These are phyloP conservation scores for Colletotrichum caudatum DNA, from an alignment of 2,329 filamentous ascomycete genomes.

Conservation along the genomic window DNA sequence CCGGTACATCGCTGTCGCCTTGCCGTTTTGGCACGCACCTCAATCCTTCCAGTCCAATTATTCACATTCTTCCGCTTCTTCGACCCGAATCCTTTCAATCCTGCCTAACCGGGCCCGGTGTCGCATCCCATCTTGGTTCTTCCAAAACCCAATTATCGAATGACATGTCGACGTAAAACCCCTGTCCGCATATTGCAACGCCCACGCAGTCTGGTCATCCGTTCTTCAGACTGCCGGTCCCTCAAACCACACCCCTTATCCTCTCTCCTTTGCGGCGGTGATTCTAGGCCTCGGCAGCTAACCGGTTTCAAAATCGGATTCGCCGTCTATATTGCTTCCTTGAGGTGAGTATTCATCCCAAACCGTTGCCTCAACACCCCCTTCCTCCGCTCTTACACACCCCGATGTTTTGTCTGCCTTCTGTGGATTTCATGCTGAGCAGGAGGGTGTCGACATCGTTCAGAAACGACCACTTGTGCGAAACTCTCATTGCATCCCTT, in stretches of 20 bases:
- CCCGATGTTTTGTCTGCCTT: slow-evolving; percentile 13
- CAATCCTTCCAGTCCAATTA: neutral
- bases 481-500: slow-evolving; percentile 21
- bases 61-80: neutral
- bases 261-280: slow-evolving; percentile 20
- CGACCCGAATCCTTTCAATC: neutral
- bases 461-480: slow-evolving; percentile 26
- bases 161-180: slow-evolving; percentile 31
- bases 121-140: slow-evolving; percentile 30
- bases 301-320: slow-evolving; percentile 29
- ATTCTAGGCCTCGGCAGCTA: slow-evolving; percentile 35
- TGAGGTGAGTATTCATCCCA: slow-evolving; percentile 35
- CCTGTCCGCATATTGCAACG: slow-evolving; percentile 25
- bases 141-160: slow-evolving; percentile 24
- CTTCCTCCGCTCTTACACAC: slow-evolving; percentile 24
- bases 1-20: slow-evolving; percentile 7
- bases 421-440: slow-evolving; percentile 27
- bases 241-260: neutral
- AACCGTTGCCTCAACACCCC: slow-evolving; percentile 31
- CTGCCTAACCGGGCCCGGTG: neutral
- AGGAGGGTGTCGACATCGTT: neutral
- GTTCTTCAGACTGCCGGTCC: slow-evolving; percentile 23
- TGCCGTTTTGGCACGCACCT: slow-evolving; percentile 5
- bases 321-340: slow-evolving; percentile 28
- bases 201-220: neutral